Conservation (phyloP, 345 rosid genomes). For the Linum lewisii region DNA sequence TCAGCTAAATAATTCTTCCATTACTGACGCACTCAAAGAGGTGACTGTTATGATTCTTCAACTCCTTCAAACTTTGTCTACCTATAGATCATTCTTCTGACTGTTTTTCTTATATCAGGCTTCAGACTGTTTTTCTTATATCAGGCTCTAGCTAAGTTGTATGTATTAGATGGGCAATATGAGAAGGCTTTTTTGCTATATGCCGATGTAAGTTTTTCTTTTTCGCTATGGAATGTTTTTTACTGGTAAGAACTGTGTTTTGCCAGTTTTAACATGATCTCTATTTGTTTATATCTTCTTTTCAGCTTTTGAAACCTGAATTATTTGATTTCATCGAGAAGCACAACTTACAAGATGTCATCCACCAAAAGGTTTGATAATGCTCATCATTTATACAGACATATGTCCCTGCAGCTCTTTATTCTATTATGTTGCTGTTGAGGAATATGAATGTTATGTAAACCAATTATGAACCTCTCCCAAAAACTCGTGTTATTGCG, state of each 20-base stretch:
- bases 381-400: slow-evolving; percentile 1
- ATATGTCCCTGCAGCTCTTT: slow-evolving; percentile 10
- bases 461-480: no score
- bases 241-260: slow-evolving; percentile 1
- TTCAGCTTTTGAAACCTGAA: slow-evolving; percentile 94
- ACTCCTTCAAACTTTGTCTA: slow-evolving; percentile 13
- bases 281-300: slow-evolving; percentile 13
- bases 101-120: slow-evolving; percentile 18
- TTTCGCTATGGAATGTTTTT: slow-evolving; percentile 2
- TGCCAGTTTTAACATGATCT: background rate
- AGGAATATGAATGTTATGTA: no score
- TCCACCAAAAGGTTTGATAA: slow-evolving; percentile 78
- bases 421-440: slow-evolving; percentile 12
- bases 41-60: slow-evolving; percentile 24
- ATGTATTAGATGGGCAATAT: slow-evolving; percentile 73
- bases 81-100: slow-evolving; percentile 12
- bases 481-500: no score
- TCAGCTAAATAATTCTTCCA: slow-evolving; percentile 84
- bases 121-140: slow-evolving; percentile 15
- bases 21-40: slow-evolving; percentile 95
- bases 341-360: slow-evolving; percentile 67
- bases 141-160: slow-evolving; percentile 88
- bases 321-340: slow-evolving; percentile 79
- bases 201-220: slow-evolving; percentile 81
- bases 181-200: slow-evolving; percentile 82